Conservation (phyloP, 352 stramenopile genomes). For the Phytophthora pluvialis region DNA sequence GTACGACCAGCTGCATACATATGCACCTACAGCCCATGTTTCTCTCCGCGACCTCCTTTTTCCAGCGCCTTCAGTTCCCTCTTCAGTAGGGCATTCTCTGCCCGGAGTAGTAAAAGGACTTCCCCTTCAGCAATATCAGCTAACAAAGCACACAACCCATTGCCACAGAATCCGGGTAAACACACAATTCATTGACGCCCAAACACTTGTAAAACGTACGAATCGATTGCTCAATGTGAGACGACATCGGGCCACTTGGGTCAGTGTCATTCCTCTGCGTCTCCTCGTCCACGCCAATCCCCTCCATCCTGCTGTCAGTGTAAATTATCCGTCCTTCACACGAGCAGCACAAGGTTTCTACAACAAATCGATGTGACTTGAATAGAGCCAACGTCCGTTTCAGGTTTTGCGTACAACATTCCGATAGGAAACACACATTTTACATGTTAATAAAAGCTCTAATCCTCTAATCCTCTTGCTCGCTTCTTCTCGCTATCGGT, state of each 20-base stretch:
- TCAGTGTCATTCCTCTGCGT: slow-evolving; percentile 23
- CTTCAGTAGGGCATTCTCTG: slow-evolving; percentile 71
- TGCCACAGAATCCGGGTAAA: neutral
- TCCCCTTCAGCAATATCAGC: slow-evolving; percentile 34
- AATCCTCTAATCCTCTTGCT: slow-evolving; percentile 31
- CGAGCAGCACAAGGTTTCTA: neutral
- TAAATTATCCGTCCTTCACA: neutral
- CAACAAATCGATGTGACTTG: slow-evolving; percentile 2
- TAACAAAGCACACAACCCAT: slow-evolving; percentile 7
- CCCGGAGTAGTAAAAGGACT: slow-evolving; percentile 55
- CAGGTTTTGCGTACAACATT: slow-evolving; percentile 8
- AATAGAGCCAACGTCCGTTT: slow-evolving; percentile 32
- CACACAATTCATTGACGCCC: neutral
- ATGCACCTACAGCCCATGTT: slow-evolving; percentile 40
- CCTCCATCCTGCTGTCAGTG: slow-evolving; percentile 20
- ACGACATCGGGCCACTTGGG: slow-evolving; percentile 32
- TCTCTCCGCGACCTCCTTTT: slow-evolving; percentile 51
- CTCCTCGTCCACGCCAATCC: slow-evolving; percentile 26
- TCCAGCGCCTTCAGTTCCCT: slow-evolving; percentile 79
- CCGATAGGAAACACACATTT: neutral
- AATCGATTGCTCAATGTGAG: slow-evolving; percentile 39
- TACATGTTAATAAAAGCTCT: neutral
- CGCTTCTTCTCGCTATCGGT: slow-evolving; percentile 33
- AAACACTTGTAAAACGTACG: slow-evolving; percentile 22
- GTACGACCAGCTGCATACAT: neutral